Conservation (phyloP, 1,284 basidiomycete species). For the Fomitopsis betulina region DNA sequence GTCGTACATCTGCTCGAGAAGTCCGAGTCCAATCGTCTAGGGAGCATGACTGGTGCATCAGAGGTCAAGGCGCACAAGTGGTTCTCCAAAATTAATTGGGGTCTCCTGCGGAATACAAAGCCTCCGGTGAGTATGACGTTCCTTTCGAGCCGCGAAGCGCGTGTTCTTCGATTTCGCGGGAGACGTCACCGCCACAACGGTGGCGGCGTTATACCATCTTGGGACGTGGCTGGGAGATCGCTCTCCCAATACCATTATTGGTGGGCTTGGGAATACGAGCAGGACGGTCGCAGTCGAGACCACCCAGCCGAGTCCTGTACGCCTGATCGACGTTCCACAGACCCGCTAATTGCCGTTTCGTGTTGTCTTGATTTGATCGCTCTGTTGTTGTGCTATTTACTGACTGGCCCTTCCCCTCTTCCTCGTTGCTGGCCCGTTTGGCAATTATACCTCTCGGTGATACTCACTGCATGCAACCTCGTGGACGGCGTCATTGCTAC, state of each 20-base stretch:
- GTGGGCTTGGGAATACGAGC: neutral
- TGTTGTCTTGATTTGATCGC: neutral
- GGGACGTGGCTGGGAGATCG: neutral
- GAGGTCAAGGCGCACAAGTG: conserved; percentile 99
- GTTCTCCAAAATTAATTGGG: conserved; percentile 97
- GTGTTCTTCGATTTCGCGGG: neutral
- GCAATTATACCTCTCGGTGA: neutral
- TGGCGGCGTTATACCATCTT: neutral
- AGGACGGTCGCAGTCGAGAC: neutral
- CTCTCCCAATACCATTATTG: neutral
- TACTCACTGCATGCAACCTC: neutral
- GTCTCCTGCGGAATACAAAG: conserved; percentile 85
- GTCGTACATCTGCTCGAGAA: conserved; percentile 91
- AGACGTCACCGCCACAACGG: conserved; percentile 1
- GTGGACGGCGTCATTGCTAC: neutral
- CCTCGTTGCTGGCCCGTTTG: neutral
- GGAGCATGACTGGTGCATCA: conserved; percentile 90
- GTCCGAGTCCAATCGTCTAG: conserved; percentile 85
- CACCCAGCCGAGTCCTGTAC: neutral
- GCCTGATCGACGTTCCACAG: neutral
- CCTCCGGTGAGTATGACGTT: conserved; percentile 71
- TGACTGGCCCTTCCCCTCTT: neutral
- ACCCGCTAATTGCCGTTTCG: neutral
- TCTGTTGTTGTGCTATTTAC: neutral
- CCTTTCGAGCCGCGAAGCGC: neutral